Percentiles rank a stretch among this genome's conserved stretches.
These are phyloP conservation scores for Bassia scoparia DNA, from an alignment of 148 eudicot genomes.

Conservation along the genomic window DNA sequence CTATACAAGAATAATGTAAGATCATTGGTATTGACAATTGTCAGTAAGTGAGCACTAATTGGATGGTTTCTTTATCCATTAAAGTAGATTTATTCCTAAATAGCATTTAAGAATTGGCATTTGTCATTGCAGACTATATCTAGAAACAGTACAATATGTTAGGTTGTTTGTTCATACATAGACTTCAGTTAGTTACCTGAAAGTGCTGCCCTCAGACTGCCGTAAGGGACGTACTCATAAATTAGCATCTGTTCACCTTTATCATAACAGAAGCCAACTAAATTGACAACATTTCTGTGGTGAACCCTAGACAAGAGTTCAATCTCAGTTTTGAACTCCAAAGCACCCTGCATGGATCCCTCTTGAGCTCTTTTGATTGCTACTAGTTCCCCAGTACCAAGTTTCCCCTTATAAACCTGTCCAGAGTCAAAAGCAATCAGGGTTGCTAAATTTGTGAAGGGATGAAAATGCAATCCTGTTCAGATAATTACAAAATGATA, in stretches of 20 bases:
- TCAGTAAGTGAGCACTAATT: too few relatives aligned
- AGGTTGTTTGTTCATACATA: not conserved
- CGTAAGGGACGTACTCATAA: conserved; percentile 81
- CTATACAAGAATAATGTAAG: too few relatives aligned
- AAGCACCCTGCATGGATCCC: conserved; percentile 83
- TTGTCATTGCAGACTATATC: too few relatives aligned
- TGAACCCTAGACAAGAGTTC: conserved; percentile 95
- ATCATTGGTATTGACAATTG: too few relatives aligned
- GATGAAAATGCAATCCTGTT: too few relatives aligned
- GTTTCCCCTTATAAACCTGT: conserved; percentile 79
- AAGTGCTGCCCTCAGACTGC: conserved; percentile 70
- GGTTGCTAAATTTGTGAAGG: too few relatives aligned
- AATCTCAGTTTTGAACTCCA: conserved; percentile 88
- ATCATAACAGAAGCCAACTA: conserved; percentile 88
- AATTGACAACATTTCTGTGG: conserved; percentile 79
- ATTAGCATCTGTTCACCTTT: conserved; percentile 85
- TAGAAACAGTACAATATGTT: not conserved
- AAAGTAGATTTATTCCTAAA: too few relatives aligned
- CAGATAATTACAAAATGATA: too few relatives aligned
- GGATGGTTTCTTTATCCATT: too few relatives aligned
- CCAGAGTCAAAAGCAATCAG: conserved; percentile 3
- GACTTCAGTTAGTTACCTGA: conserved; percentile 40
- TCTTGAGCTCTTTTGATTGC: conserved; percentile 81
- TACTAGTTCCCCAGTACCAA: conserved; percentile 55
- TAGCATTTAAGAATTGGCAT: too few relatives aligned